These are phyloP conservation scores for Umbelopsis ramanniana DNA, from an alignment of 192 early-diverging fungal genomes.

Conservation along the genomic window DNA sequence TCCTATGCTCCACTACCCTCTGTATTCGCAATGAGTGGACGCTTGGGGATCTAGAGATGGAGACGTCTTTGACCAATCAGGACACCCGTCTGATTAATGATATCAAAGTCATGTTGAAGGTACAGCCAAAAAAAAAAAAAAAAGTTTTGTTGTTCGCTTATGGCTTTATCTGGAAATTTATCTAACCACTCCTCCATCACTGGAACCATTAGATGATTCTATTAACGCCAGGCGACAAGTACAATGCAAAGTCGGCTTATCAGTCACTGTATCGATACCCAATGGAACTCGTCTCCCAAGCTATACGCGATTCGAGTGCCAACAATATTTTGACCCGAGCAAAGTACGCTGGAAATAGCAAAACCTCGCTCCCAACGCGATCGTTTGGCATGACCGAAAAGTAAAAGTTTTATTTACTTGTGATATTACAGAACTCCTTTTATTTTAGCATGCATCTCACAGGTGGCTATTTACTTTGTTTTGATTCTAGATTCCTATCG, in stretches of 20 bases:
- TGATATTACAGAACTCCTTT: neutral
- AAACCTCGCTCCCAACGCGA: neutral
- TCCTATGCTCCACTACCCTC: neutral
- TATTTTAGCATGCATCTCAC: neutral
- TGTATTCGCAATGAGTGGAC: neutral
- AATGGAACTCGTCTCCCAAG: neutral
- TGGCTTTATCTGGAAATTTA: neutral
- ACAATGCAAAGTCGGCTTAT: neutral
- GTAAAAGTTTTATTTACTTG: neutral
- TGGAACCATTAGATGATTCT: neutral
- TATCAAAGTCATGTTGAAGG: constrained; percentile 14
- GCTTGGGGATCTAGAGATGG: neutral
- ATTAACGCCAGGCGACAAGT: constrained; percentile 4
- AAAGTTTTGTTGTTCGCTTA: neutral
- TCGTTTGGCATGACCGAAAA: constrained; percentile 6
- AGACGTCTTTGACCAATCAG: neutral
- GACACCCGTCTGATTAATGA: neutral
- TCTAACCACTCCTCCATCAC: neutral
- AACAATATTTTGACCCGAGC: neutral
- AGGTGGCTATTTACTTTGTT: neutral
- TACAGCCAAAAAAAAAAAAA: neutral
- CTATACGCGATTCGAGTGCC: neutral
- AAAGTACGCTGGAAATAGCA: neutral
- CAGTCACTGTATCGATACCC: constrained; percentile 16
- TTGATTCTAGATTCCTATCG: neutral